Percentiles rank a stretch among this genome's conserved stretches.
These are phyloP conservation scores for Solanum commersonii DNA, from an alignment of 257 asterid species.

Conservation along the genomic window DNA sequence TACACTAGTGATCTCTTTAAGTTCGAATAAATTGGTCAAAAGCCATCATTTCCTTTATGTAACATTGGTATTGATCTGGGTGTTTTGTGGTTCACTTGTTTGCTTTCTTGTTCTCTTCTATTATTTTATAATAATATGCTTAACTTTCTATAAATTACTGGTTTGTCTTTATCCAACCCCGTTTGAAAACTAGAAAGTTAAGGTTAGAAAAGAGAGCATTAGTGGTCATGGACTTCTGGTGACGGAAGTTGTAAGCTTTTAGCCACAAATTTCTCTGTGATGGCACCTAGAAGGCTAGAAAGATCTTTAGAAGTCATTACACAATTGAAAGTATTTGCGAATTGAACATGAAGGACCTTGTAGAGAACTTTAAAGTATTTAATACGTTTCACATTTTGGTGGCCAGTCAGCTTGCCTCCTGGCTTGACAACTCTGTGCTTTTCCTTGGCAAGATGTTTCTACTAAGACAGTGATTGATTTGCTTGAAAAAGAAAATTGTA, in stretches of 20 bases:
- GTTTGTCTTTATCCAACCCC: neutral
- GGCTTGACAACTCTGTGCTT: neutral
- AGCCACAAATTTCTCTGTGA: neutral
- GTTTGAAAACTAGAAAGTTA: neutral
- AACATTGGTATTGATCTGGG: neutral
- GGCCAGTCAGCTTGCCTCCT: neutral
- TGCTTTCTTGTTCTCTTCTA: neutral
- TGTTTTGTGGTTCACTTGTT: neutral
- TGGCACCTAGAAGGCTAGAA: neutral
- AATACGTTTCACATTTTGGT: neutral
- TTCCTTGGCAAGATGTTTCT: neutral
- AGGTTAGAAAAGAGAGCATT: neutral
- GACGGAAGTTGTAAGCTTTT: neutral
- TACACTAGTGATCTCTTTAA: neutral
- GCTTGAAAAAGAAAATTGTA: neutral
- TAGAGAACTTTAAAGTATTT: neutral
- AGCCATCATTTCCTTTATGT: neutral
- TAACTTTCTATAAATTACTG: neutral
- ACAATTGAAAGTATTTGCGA: neutral
- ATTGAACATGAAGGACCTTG: neutral
- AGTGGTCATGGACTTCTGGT: neutral
- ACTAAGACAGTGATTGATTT: neutral
- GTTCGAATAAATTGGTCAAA: neutral
- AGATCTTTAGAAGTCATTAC: neutral
- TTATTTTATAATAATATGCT: neutral